Conservation (phyloP, 2,329 filamentous ascomycete genomes). For the Onygenales sp. region DNA sequence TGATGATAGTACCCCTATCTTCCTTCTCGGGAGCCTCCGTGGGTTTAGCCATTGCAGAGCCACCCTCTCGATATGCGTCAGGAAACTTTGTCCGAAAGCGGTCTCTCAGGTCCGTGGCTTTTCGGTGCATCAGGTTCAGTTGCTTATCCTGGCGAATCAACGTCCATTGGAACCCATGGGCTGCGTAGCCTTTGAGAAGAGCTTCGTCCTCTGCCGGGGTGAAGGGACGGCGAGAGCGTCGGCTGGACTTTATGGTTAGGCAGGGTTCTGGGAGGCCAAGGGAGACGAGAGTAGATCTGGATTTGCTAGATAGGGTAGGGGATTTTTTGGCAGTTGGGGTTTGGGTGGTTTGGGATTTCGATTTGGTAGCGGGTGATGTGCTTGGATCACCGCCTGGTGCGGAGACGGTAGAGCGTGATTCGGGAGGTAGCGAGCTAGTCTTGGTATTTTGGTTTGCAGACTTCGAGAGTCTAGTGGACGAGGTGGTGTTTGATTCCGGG, state of each 20-base stretch:
- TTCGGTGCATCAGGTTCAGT: conserved; percentile 42
- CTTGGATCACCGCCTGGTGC: neutral
- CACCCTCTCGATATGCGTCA: conserved; percentile 42
- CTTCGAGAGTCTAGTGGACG: neutral
- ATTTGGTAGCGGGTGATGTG: neutral
- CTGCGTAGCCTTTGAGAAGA: conserved; percentile 48
- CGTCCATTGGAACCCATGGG: conserved; percentile 52
- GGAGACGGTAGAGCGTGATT: conserved; percentile 8
- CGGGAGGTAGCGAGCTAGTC: neutral
- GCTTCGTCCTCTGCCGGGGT: conserved; percentile 49
- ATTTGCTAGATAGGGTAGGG: conserved; percentile 22
- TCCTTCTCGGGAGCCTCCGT: conserved; percentile 8
- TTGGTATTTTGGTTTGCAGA: neutral
- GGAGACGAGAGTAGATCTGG: conserved; percentile 23
- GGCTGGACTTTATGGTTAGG: conserved; percentile 33
- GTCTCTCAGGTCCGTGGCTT: conserved; percentile 51
- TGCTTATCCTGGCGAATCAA: conserved; percentile 47
- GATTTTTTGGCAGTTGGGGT: conserved; percentile 16
- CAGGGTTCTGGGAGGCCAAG: conserved; percentile 44
- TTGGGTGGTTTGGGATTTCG: conserved; percentile 7
- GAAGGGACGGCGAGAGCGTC: conserved; percentile 47
- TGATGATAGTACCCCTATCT: neutral
- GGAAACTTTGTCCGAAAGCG: conserved; percentile 53
- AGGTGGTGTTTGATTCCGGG: neutral
- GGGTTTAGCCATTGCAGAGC: conserved; percentile 27